Percentiles rank a stretch among this genome's conserved stretches.
Evolutionary conservation across 306 rosid species (phyloP).

Genomic region (Pachyrhizus erosus): DNA sequence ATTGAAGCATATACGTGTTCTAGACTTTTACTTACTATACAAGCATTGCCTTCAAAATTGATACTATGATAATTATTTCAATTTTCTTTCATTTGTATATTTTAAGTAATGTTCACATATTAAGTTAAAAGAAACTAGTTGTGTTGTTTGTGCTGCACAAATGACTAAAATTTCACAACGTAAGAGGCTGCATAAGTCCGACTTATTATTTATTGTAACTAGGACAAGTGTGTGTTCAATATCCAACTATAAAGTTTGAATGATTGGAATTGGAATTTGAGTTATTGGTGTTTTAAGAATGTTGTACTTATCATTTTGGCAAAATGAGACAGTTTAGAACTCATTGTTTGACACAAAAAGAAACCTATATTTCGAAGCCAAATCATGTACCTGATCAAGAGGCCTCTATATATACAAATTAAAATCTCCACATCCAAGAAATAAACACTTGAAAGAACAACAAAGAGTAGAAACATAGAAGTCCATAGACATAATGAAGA

Average conservation of each 20-base stretch:
- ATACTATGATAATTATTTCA: background rate
- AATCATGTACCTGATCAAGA: background rate
- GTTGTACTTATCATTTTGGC: background rate
- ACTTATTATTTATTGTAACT: background rate
- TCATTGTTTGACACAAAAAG: background rate
- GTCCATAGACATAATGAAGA: background rate
- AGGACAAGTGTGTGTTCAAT: background rate
- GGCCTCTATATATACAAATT: constrained; percentile 7
- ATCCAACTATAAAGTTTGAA: background rate
- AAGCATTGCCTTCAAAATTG: background rate
- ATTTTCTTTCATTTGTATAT: background rate
- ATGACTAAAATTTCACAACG: background rate
- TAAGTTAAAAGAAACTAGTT: background rate
- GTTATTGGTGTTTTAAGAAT: background rate
- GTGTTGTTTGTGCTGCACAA: background rate
- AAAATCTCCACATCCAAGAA: background rate
- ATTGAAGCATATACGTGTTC: background rate
- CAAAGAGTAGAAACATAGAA: background rate
- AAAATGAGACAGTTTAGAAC: background rate
- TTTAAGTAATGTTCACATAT: background rate
- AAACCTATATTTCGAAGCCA: background rate
- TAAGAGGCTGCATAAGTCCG: background rate
- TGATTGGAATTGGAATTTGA: background rate
- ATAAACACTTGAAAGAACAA: background rate
- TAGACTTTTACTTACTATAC: background rate